Conservation (phyloP, 305 asterid species). For the Solanum hybrid region DNA sequence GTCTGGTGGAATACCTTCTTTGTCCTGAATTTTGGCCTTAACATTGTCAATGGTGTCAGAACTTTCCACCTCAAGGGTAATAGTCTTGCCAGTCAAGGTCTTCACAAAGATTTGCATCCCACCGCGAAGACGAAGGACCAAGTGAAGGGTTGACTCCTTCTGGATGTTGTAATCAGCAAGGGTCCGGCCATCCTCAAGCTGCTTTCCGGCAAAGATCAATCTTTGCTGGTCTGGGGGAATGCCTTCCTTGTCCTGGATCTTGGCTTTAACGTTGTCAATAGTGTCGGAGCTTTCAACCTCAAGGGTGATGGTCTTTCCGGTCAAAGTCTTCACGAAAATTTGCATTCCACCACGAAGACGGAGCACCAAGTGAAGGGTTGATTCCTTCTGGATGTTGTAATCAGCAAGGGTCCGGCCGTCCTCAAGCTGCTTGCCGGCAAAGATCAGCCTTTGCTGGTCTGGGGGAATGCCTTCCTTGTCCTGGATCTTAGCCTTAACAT, state of each 20-base stretch:
- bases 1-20: slow-evolving; percentile 28
- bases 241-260: neutral
- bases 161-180: neutral
- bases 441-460: neutral
- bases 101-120: neutral
- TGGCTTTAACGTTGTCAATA: neutral
- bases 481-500: neutral
- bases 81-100: neutral
- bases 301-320: neutral
- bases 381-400: neutral
- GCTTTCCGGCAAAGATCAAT: neutral
- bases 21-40: slow-evolving; percentile 20
- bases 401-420: neutral
- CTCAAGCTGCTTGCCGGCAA: neutral
- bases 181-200: neutral
- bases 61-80: neutral
- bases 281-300: neutral
- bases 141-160: neutral
- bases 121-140: neutral
- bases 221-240: neutral
- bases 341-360: neutral
- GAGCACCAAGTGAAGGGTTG: neutral
- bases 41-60: neutral
- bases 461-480: neutral
- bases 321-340: neutral